A percentile compares a stretch with the other conserved stretches of the same genome.
phyloP scores from a whole-genome alignment of 306 rosid species.

The Aeschynomene evenia region DNA sequence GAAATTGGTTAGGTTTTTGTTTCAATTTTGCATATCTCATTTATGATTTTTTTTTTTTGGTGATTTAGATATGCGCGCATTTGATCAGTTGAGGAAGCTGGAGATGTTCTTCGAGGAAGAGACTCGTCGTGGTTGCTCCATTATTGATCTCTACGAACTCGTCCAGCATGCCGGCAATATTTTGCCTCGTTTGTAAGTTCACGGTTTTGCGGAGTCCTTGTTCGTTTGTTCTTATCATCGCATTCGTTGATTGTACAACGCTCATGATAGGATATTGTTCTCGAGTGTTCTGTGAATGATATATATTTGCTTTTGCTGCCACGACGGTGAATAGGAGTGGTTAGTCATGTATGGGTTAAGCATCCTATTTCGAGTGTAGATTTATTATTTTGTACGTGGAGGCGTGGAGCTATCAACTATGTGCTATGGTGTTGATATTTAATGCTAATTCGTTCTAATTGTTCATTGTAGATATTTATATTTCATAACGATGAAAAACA shows the following conservation, averaged over 20 bases:
- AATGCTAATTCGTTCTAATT: background rate
- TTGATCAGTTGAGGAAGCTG: constrained; percentile 90
- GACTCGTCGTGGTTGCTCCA: constrained; percentile 95
- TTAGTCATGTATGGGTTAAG: background rate
- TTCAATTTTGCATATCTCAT: background rate
- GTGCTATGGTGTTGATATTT: background rate
- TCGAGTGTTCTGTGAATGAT: background rate
- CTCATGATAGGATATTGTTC: background rate
- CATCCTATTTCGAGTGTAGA: background rate
- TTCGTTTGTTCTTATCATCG: background rate
- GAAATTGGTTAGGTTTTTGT: background rate
- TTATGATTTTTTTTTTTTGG: background rate
- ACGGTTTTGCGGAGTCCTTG: background rate
- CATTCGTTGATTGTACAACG: background rate
- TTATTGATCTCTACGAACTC: constrained; percentile 93
- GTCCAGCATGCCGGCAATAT: constrained; percentile 99
- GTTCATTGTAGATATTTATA: constrained; percentile 7
- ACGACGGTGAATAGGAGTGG: background rate
- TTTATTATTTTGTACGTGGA: background rate
- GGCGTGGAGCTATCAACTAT: too few relatives aligned
- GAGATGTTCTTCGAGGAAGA: constrained; percentile 98
- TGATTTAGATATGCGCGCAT: constrained; percentile 89
- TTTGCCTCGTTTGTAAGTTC: constrained; percentile 87
- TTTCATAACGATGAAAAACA: constrained; percentile 8
- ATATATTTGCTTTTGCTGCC: background rate